Evolutionary conservation across 1,284 basidiomycete genomes (phyloP), one percentile per base, ranked within the genome.

Genomic region (Naganishia sp.): DNA sequence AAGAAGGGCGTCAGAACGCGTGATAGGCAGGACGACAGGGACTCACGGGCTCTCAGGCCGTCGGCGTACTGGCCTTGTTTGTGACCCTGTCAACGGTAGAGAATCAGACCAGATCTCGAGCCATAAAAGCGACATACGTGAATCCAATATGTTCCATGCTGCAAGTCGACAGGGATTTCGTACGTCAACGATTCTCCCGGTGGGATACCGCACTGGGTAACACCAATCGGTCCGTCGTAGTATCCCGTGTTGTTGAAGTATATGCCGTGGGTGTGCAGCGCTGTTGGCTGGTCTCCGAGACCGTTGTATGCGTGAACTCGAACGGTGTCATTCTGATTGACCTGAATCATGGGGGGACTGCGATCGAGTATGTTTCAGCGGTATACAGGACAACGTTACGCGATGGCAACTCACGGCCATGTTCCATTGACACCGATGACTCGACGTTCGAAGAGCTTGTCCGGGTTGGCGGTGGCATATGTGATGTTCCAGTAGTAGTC

Each of bases 131-230:
- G 73, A 77, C 49, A 84, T 76, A 74, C 86, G 72, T 95, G 92
- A 15, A 88, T 86, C 93, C 93, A 96, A 79, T 89, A 96, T 2
- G 92, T 91, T 5, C 93, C 93, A 81, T 72, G 71, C 76, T 94
- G 89, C 4, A 85, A 84, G 0, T 86, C 87, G 63, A 92, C 85
- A n/a, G 89, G 86, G n/a, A 95, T 84, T 51, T 87, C 80, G 73
- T 97, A 96, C 70, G 87, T 86, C 72, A 92, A 87, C 0, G 85
- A 84, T 58, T 84, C 79, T 17, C 88, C 88, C 0, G 85, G 85
- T 0, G 94, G 94, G 41, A 95, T 92, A 43, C 90, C 89, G 74
- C 94, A 97, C 82, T 96, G 92, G 1, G 89, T 86, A 55, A 94
- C 85, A 11, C 84, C 86, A 47, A 85, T 79, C 0, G 94, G 92